Conservation (phyloP, 768 basidiomycete genomes). For the Podaxis sp. region DNA sequence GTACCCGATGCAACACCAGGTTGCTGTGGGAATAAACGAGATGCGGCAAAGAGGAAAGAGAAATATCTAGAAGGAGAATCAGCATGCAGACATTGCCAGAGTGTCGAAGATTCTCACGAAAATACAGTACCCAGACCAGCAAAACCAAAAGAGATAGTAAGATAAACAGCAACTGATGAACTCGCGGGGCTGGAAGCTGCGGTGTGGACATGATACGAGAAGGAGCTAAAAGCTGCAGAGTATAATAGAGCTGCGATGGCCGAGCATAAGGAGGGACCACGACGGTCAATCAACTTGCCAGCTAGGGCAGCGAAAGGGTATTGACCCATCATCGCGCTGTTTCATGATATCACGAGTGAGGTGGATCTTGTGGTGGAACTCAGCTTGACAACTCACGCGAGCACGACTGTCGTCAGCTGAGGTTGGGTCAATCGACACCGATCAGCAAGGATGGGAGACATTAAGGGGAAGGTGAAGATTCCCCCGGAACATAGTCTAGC, state of each 20-base stretch:
- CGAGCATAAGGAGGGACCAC: constrained; percentile 71
- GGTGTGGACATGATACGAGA: constrained; percentile 56
- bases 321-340: constrained; percentile 80
- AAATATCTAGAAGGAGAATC: constrained; percentile 49
- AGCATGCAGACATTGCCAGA: background rate
- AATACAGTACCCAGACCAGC: constrained; percentile 69
- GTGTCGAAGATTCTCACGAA: constrained; percentile 52
- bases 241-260: constrained; percentile 60
- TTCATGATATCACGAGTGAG: constrained; percentile 5
- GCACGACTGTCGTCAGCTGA: constrained; percentile 74
- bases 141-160: constrained; percentile 56
- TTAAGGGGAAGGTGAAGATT: constrained; percentile 75
- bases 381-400: constrained; percentile 54
- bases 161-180: constrained; percentile 48
- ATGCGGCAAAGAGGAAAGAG: constrained; percentile 73
- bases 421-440: constrained; percentile 69
- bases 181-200: constrained; percentile 35
- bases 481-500: constrained; percentile 77
- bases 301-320: constrained; percentile 73
- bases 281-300: constrained; percentile 65
- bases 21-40: constrained; percentile 64
- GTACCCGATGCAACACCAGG: constrained; percentile 66
- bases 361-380: background rate
- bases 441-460: constrained; percentile 61
- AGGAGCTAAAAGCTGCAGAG: constrained; percentile 58